phyloP scores from a whole-genome alignment of 2,329 filamentous ascomycete species.

The Pyrenochaeta sp. region DNA sequence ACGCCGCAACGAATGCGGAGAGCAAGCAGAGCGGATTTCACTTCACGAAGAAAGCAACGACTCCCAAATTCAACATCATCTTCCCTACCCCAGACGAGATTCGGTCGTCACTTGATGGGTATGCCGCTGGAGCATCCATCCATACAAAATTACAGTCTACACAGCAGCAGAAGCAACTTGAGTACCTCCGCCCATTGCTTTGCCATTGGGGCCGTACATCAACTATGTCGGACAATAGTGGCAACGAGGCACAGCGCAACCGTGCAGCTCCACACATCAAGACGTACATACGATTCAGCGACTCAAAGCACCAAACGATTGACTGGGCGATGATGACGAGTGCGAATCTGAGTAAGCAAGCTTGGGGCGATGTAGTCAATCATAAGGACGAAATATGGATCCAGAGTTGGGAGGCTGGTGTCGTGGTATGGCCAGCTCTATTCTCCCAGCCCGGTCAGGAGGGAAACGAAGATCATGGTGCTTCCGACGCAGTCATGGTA shows the following conservation, averaged over 20 bases:
- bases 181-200: conserved; percentile 73
- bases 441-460: conserved; percentile 40
- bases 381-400: conserved; percentile 69
- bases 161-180: conserved; percentile 75
- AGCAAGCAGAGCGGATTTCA: not conserved
- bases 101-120: conserved; percentile 77
- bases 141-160: conserved; percentile 78
- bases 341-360: conserved; percentile 90
- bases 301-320: conserved; percentile 57
- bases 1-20: conserved; percentile 19
- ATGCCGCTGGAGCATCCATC: conserved; percentile 78
- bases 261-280: conserved; percentile 88
- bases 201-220: conserved; percentile 71
- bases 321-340: conserved; percentile 89
- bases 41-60: conserved; percentile 43
- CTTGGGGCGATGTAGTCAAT: conserved; percentile 76
- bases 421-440: conserved; percentile 78
- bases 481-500: conserved; percentile 62
- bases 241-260: conserved; percentile 36
- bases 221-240: not conserved
- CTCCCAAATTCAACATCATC: conserved; percentile 71
- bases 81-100: conserved; percentile 85
- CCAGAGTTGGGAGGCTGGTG: conserved; percentile 83
- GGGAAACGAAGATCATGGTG: not conserved
- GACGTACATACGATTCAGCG: conserved; percentile 77